These are phyloP conservation scores for Pouteria campechiana DNA, from an alignment of 179 eudicot genomes.

Conservation along the genomic window DNA sequence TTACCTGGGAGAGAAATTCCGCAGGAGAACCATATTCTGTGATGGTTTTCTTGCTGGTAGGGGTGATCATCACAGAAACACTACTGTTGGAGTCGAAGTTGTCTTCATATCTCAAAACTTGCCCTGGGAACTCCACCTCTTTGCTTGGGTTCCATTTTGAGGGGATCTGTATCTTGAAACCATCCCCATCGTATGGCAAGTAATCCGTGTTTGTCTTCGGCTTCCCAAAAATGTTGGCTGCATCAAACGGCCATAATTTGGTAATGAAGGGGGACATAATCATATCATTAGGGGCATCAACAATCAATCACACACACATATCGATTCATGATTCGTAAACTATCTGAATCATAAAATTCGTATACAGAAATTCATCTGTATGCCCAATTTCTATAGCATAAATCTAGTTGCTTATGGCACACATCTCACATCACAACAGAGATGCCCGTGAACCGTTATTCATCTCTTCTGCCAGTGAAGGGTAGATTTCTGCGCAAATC, in stretches of 20 bases:
- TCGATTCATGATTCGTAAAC: too few species aligned
- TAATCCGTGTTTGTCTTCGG: conserved; percentile 85
- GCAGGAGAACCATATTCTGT: conserved; percentile 87
- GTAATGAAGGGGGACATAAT: not conserved
- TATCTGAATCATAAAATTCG: too few species aligned
- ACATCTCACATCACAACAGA: too few species aligned
- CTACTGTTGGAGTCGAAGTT: conserved; percentile 84
- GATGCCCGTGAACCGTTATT: too few species aligned
- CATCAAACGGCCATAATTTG: conserved; percentile 1
- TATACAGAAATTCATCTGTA: too few species aligned
- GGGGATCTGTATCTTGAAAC: conserved; percentile 61
- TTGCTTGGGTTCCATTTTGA: conserved; percentile 97
- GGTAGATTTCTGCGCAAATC: too few species aligned
- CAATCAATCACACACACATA: not conserved
- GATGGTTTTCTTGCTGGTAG: conserved; percentile 90
- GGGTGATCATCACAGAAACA: conserved; percentile 38
- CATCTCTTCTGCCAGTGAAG: too few species aligned
- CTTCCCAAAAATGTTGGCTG: conserved; percentile 96
- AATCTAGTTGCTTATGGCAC: too few species aligned
- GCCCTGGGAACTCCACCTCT: conserved; percentile 89
- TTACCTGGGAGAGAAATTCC: conserved; percentile 66
- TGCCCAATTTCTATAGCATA: too few species aligned
- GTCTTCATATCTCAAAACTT: conserved; percentile 81
- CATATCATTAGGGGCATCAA: not conserved
- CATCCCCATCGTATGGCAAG: conserved; percentile 45